Evolutionary conservation across 805 yeast species (phyloP).

Genomic region (Cephaloascus fragrans): DNA sequence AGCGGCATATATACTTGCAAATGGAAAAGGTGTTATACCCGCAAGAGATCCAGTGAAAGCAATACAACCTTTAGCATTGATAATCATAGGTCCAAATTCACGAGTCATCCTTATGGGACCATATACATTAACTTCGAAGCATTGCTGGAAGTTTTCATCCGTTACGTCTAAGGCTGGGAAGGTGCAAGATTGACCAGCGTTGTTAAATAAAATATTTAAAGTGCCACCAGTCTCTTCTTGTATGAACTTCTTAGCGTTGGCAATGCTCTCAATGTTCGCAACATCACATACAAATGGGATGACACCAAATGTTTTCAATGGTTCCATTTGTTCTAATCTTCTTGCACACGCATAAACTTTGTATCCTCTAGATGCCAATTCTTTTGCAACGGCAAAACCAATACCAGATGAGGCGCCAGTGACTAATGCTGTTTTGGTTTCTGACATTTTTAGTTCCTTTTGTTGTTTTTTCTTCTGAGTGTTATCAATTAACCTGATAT

Average conservation of each 20-base stretch:
- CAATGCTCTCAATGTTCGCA: conserved; percentile 36
- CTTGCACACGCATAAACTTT: conserved; percentile 69
- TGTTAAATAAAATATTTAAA: conserved; percentile 57
- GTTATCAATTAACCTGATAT: too few species aligned
- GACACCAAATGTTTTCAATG: conserved; percentile 35
- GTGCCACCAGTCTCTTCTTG: conserved; percentile 30
- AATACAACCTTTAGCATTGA: conserved; percentile 58
- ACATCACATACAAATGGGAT: conserved; percentile 49
- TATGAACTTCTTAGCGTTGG: conserved; percentile 31
- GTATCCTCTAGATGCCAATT: conserved; percentile 41
- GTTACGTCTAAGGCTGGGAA: conserved; percentile 60
- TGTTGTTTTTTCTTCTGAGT: too few species aligned
- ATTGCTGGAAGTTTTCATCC: conserved; percentile 39
- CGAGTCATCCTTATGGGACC: conserved; percentile 60
- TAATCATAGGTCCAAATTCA: conserved; percentile 44
- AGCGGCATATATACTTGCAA: conserved; percentile 55
- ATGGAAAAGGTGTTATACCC: conserved; percentile 62
- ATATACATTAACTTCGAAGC: conserved; percentile 58
- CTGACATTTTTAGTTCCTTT: neutral
- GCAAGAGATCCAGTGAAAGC: conserved; percentile 69
- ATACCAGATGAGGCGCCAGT: conserved; percentile 54
- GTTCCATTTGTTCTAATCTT: conserved; percentile 50
- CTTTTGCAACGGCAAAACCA: conserved; percentile 39
- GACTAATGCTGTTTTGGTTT: conserved; percentile 26
- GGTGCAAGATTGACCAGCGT: conserved; percentile 72